Conservation (phyloP, 371 early-diverging fungal species). For the Entomophthora muscae region DNA sequence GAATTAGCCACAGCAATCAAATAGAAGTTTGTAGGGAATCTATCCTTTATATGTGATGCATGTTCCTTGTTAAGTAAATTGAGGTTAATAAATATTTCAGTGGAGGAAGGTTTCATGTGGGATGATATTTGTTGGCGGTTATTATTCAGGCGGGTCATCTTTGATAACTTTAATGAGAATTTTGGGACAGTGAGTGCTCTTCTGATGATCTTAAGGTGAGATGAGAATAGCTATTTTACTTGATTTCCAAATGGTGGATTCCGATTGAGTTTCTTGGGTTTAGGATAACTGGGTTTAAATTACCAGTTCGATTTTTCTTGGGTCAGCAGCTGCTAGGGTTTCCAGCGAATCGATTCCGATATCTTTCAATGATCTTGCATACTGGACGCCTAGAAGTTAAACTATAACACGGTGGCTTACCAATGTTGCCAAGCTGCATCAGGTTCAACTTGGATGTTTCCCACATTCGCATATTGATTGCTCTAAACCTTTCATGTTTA, state of each 20-base stretch:
- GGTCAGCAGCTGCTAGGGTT: neutral
- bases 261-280: neutral
- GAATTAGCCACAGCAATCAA: neutral
- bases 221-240: neutral
- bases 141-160: neutral
- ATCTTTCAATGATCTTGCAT: neutral
- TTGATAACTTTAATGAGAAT: neutral
- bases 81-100: neutral
- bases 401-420: neutral
- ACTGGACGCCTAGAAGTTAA: neutral
- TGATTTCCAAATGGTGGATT: slow-evolving; percentile 9
- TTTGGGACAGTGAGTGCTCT: neutral
- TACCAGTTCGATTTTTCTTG: slow-evolving; percentile 7
- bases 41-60: neutral
- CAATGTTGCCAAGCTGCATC: slow-evolving; percentile 5
- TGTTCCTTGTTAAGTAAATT: neutral
- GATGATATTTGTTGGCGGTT: neutral
- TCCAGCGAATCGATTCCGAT: neutral
- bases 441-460: neutral
- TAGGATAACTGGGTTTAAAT: neutral
- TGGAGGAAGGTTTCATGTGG: neutral
- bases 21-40: neutral
- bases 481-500: too few relatives aligned
- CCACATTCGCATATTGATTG: neutral
- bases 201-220: neutral